Evolutionary conservation across 371 early-diverging fungal species (phyloP).

Genomic region (Mucor plumbeus): DNA sequence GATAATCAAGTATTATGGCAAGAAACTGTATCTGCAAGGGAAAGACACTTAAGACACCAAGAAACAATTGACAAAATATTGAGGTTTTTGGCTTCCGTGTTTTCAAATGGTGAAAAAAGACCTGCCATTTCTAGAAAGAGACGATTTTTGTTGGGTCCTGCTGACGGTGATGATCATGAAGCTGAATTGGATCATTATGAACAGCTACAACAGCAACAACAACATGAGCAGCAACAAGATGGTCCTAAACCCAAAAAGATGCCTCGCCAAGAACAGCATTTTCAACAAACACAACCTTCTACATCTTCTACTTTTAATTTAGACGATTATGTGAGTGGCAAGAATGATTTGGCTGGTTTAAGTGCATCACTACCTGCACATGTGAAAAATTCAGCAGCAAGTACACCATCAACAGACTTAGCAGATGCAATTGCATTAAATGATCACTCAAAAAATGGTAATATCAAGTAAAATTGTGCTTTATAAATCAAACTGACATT

Average conservation of each 20-base stretch:
- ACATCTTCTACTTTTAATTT: constrained; percentile 17
- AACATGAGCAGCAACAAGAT: neutral
- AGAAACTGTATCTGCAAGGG: constrained; percentile 76
- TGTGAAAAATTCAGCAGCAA: constrained; percentile 6
- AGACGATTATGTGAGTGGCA: constrained; percentile 31
- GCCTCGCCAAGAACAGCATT: constrained; percentile 4
- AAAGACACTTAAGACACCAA: constrained; percentile 85
- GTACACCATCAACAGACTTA: constrained; percentile 17
- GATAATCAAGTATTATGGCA: constrained; percentile 91
- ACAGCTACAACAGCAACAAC: neutral
- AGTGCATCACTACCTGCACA: constrained; percentile 16
- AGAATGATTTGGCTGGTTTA: constrained; percentile 15
- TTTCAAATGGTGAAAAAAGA: constrained; percentile 62
- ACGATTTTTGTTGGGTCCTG: constrained; percentile 44
- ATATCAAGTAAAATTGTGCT: neutral
- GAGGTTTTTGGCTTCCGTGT: constrained; percentile 80
- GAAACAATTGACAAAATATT: constrained; percentile 92
- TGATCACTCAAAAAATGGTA: constrained; percentile 33
- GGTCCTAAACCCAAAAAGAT: constrained; percentile 19
- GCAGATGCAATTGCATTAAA: constrained; percentile 39
- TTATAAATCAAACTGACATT: neutral
- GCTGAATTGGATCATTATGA: constrained; percentile 11
- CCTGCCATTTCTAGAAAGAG: constrained; percentile 55
- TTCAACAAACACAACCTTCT: constrained; percentile 5
- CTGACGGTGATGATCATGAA: constrained; percentile 24